Percentiles rank a stretch among this genome's conserved stretches.
These are phyloP conservation scores for Vitis rupestris DNA, from an alignment of 164 flowering plant genomes.

Conservation along the genomic window DNA sequence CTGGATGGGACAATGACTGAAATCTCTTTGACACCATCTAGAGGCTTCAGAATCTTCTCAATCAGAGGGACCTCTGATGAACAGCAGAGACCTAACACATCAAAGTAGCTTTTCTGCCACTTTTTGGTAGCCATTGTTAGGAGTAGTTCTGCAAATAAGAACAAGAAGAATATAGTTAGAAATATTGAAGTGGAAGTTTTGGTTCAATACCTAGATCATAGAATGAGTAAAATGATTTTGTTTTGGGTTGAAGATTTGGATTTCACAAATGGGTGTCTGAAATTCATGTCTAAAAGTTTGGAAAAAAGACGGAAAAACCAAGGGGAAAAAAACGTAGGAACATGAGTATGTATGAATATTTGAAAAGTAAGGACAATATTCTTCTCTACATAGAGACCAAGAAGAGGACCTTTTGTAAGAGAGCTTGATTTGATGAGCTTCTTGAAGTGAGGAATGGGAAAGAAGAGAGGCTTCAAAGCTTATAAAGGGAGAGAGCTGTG, in stretches of 20 bases:
- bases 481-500: neutral
- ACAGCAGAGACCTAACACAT: slow-evolving; percentile 86
- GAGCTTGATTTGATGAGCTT: too few species aligned
- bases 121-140: slow-evolving; percentile 19
- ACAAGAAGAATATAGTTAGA: neutral
- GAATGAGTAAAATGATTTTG: neutral
- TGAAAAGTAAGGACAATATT: too few species aligned
- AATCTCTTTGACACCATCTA: slow-evolving; percentile 68
- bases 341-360: neutral
- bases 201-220: neutral
- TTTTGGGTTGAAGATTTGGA: neutral
- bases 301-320: neutral
- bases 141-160: neutral
- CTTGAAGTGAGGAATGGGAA: too few species aligned
- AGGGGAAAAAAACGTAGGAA: neutral
- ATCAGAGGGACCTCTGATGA: slow-evolving; percentile 73
- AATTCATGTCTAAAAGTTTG: neutral
- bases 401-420: too few species aligned
- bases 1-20: slow-evolving; percentile 72
- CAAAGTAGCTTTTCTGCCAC: slow-evolving; percentile 78
- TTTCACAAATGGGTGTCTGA: neutral
- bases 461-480: too few species aligned
- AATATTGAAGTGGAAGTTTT: neutral
- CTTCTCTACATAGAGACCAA: too few species aligned
- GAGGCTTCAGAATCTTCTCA: slow-evolving; percentile 55